These are phyloP conservation scores for Boletus reticulatus DNA, from an alignment of 768 basidiomycete species.

Conservation along the genomic window DNA sequence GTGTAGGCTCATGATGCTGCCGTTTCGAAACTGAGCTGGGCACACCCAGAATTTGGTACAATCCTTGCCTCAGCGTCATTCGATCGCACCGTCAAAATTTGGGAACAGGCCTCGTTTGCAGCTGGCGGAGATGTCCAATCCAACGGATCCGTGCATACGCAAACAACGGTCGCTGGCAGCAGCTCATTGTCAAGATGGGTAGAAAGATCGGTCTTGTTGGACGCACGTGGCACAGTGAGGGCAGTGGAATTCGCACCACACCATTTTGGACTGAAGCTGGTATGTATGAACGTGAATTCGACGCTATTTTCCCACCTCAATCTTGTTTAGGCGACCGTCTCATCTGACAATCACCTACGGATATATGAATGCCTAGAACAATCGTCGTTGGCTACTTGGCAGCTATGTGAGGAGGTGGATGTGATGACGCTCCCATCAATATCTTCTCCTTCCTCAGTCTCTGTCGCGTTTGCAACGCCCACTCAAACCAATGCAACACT, in stretches of 20 bases:
- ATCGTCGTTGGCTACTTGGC: conserved; percentile 68
- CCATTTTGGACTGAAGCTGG: conserved; percentile 86
- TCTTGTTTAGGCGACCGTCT: conserved; percentile 68
- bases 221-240: conserved; percentile 84
- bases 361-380: conserved; percentile 90
- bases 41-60: conserved; percentile 89
- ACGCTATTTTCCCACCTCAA: neutral
- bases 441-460: conserved; percentile 45
- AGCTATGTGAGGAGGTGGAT: conserved; percentile 75
- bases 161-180: conserved; percentile 12
- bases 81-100: conserved; percentile 90
- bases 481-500: conserved; percentile 59
- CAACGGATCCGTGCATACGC: conserved; percentile 21
- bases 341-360: conserved; percentile 83
- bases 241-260: conserved; percentile 85
- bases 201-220: conserved; percentile 70
- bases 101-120: conserved; percentile 61
- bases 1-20: conserved; percentile 94
- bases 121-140: conserved; percentile 27
- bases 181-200: conserved; percentile 56
- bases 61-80: conserved; percentile 86
- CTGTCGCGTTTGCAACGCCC: conserved; percentile 64
- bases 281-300: conserved; percentile 34
- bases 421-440: conserved; percentile 50
- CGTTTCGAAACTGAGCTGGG: conserved; percentile 81